These are phyloP conservation scores for Nannochloropsis salina DNA, from an alignment of 108 stramenopile genomes.

Conservation along the genomic window DNA sequence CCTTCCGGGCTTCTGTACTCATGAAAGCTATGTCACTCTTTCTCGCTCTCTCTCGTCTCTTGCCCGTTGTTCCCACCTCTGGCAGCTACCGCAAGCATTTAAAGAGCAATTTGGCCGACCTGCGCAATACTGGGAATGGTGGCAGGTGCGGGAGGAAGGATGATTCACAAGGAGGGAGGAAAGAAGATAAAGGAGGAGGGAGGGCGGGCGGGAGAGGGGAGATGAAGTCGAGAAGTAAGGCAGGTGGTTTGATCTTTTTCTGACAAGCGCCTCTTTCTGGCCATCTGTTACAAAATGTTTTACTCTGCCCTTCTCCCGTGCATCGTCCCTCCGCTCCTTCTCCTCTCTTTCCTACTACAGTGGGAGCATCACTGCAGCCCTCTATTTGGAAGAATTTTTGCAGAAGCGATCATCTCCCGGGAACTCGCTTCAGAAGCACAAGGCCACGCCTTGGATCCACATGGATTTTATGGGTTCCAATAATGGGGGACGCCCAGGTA, in stretches of 20 bases:
- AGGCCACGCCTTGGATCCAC: slow-evolving; percentile 37
- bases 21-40: too few species aligned
- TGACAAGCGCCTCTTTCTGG: not conserved
- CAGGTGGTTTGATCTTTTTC: not conserved
- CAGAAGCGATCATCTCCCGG: not conserved
- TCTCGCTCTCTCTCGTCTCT: not conserved
- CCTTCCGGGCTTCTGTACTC: not conserved
- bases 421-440: slow-evolving; percentile 6
- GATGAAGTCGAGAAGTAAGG: not conserved
- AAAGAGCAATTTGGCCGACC: slow-evolving; percentile 49
- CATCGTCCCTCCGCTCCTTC: not conserved
- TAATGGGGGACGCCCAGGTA: slow-evolving; percentile 18
- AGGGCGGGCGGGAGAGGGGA: not conserved
- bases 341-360: slow-evolving; percentile 27
- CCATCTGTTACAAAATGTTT: too few species aligned
- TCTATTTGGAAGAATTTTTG: slow-evolving; percentile 56
- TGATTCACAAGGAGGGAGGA: too few species aligned
- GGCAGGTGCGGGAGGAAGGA: not conserved
- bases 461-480: slow-evolving; percentile 51
- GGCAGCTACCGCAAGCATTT: slow-evolving; percentile 55
- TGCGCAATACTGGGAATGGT: slow-evolving; percentile 31
- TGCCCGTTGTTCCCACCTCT: slow-evolving; percentile 29
- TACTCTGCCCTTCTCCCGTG: too few species aligned
- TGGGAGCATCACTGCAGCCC: slow-evolving; percentile 60
- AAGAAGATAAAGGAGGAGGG: not conserved